Evolutionary conservation across 2,329 filamentous ascomycete genomes (phyloP).

Genomic region (Aureobasidium sp.): DNA sequence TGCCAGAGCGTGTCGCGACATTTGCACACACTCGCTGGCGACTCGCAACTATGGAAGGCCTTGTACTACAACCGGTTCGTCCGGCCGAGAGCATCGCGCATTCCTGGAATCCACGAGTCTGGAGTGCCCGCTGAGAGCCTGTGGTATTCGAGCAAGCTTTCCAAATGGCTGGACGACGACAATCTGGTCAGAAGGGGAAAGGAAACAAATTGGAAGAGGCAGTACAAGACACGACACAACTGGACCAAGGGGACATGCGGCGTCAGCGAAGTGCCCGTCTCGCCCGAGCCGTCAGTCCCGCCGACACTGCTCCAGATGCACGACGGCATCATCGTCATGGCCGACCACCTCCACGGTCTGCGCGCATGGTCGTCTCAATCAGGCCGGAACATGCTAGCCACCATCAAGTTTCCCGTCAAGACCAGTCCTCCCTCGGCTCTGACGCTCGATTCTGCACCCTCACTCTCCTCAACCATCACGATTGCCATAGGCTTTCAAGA

Average conservation of each 20-base stretch:
- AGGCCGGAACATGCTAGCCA: constrained; percentile 50
- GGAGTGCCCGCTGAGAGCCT: constrained; percentile 30
- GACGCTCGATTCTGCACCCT: constrained; percentile 46
- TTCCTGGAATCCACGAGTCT: constrained; percentile 54
- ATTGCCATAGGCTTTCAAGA: constrained; percentile 62
- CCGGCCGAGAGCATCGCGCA: constrained; percentile 65
- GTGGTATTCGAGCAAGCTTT: constrained; percentile 46
- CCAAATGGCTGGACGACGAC: constrained; percentile 54
- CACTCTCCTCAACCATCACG: constrained; percentile 18
- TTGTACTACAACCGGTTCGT: constrained; percentile 86
- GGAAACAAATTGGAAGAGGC: constrained; percentile 70
- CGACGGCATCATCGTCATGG: constrained; percentile 69
- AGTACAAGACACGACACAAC: constrained; percentile 83
- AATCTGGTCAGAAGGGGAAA: constrained; percentile 43
- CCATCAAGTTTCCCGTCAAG: constrained; percentile 16
- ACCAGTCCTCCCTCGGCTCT: constrained; percentile 49
- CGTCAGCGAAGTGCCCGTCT: constrained; percentile 65
- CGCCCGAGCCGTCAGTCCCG: constrained; percentile 43
- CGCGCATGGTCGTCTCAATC: constrained; percentile 66
- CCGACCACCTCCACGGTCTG: constrained; percentile 58
- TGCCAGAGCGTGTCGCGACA: constrained; percentile 64
- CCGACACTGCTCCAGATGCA: constrained; percentile 66
- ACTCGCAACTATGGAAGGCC: constrained; percentile 84
- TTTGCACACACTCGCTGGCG: constrained; percentile 62
- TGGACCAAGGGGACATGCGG: constrained; percentile 78